These are phyloP conservation scores for Ophiostoma tasmaniense DNA, from an alignment of 2,329 filamentous ascomycete genomes.

Conservation along the genomic window DNA sequence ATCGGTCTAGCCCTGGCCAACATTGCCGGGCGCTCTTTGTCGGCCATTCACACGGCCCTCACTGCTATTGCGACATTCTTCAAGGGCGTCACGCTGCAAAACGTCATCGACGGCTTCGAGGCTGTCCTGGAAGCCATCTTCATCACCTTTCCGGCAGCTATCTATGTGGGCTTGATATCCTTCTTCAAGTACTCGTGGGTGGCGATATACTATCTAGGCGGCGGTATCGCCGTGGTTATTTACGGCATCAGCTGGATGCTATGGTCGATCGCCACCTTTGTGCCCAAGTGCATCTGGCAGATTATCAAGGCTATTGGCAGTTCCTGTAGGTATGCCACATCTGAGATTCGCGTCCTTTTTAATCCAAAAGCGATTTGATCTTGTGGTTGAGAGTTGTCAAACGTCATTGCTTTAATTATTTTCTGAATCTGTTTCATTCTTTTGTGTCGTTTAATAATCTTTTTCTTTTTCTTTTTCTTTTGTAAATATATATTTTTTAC, in stretches of 20 bases:
- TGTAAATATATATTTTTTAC: no score
- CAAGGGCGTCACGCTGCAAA: constrained; percentile 30
- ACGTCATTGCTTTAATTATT: no score
- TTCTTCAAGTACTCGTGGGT: background rate
- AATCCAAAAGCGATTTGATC: constrained; percentile 13
- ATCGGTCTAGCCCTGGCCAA: background rate
- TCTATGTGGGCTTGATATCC: constrained; percentile 21
- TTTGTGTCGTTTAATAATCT: no score
- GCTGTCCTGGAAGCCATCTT: constrained; percentile 24
- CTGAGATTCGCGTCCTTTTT: constrained; percentile 12
- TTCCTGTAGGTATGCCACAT: background rate
- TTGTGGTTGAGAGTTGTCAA: background rate
- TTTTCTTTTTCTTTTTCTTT: no score
- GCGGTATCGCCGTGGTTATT: background rate
- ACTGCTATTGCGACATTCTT: constrained; percentile 25
- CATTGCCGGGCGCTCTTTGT: background rate
- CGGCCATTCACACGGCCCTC: background rate
- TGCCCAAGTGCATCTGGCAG: constrained; percentile 12
- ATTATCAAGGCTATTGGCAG: constrained; percentile 8
- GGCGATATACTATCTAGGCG: background rate
- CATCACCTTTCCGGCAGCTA: constrained; percentile 20
- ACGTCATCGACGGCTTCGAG: constrained; percentile 32
- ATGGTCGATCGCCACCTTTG: background rate
- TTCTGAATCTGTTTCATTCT: no score
- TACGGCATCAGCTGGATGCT: background rate